phyloP scores from a whole-genome alignment of 2,329 filamentous ascomycete genomes.

The Hymenotorrendiella dingleyae region DNA sequence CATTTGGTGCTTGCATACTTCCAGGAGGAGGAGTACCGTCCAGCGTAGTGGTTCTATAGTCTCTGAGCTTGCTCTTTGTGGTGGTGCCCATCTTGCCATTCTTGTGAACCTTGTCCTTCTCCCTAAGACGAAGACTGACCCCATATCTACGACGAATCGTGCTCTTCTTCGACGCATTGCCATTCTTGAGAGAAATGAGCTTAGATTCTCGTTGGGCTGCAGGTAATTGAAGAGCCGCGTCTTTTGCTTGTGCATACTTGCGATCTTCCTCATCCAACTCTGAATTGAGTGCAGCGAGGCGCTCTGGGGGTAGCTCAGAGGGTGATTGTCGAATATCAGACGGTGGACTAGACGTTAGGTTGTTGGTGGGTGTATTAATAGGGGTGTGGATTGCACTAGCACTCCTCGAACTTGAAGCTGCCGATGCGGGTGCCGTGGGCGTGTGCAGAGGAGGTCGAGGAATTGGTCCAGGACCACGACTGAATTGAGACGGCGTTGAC shows the following conservation, averaged over 20 bases:
- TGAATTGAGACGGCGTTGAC: conserved; percentile 10
- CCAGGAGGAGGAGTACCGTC: not conserved
- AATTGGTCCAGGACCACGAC: conserved; percentile 9
- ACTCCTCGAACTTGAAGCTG: not conserved
- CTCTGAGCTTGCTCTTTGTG: not conserved
- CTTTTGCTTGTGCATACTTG: conserved; percentile 10
- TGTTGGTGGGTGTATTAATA: not conserved
- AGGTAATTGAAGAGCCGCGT: conserved; percentile 5
- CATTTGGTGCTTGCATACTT: not conserved
- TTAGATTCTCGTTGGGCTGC: conserved; percentile 9
- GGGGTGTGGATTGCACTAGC: not conserved
- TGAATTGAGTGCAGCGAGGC: conserved; percentile 14
- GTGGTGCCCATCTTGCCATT: not conserved
- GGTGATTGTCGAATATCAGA: conserved; percentile 17
- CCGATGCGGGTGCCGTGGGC: not conserved
- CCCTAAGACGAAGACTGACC: conserved; percentile 25
- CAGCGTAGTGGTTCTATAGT: not conserved
- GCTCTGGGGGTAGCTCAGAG: conserved; percentile 19
- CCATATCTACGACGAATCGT: conserved; percentile 24
- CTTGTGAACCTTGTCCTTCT: conserved; percentile 22
- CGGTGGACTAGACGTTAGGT: conserved; percentile 2
- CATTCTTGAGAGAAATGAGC: conserved; percentile 22
- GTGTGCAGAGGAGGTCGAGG: conserved; percentile 4
- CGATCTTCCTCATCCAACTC: conserved; percentile 18
- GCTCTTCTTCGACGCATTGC: conserved; percentile 23